These are phyloP conservation scores for Hypholoma fasciculare DNA, from an alignment of 768 basidiomycete species.

Conservation along the genomic window DNA sequence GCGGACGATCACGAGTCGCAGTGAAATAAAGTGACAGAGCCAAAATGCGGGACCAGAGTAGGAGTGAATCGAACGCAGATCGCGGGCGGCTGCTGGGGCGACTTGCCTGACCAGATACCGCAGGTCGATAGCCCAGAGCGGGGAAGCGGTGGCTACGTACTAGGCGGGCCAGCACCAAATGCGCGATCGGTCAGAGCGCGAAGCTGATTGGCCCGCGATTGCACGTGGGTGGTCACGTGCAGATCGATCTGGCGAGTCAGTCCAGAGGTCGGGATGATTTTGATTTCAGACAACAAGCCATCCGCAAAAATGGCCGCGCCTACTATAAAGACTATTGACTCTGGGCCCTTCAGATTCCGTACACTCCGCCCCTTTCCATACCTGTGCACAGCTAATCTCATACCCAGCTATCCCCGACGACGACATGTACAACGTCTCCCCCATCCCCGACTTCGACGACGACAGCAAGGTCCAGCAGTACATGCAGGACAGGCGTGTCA, in stretches of 20 bases:
- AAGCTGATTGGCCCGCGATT: background rate
- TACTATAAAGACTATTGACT: background rate
- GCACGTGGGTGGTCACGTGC: background rate
- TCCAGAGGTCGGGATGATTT: background rate
- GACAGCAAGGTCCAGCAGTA: slow-evolving; percentile 63
- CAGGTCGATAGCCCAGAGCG: background rate
- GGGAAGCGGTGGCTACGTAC: background rate
- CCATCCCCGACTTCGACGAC: slow-evolving; percentile 66
- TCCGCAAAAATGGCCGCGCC: background rate
- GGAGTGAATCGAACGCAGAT: background rate
- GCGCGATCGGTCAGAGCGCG: background rate
- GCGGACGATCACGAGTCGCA: no score
- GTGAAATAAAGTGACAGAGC: no score
- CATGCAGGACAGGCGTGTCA: slow-evolving; percentile 80
- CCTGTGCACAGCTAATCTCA: slow-evolving; percentile 22
- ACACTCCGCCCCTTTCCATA: slow-evolving; percentile 15
- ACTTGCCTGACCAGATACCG: background rate
- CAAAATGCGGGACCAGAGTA: background rate
- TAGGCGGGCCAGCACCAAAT: background rate
- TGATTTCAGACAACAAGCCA: background rate
- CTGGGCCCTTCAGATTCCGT: slow-evolving; percentile 28
- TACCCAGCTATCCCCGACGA: slow-evolving; percentile 42
- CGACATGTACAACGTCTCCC: slow-evolving; percentile 57
- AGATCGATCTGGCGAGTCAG: background rate
- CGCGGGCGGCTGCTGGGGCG: background rate